Conservation (phyloP, 2,329 filamentous ascomycete species). For the Ceratocystis albifundus region DNA sequence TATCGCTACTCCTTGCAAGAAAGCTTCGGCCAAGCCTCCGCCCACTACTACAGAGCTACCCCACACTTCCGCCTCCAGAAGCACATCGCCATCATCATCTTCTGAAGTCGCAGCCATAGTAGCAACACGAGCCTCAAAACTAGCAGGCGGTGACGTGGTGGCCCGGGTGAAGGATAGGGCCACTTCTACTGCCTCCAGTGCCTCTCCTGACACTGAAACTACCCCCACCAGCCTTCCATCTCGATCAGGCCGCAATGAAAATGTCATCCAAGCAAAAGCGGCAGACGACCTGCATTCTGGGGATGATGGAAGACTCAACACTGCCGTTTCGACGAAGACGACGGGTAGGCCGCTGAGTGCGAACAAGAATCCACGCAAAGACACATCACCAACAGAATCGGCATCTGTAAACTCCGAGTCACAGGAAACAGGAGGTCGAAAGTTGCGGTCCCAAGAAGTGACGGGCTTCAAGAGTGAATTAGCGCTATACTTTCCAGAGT, state of each 20-base stretch:
- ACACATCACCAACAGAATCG: constrained; percentile 27
- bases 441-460: constrained; percentile 75
- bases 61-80: background rate
- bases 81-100: constrained; percentile 1
- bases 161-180: constrained; percentile 8
- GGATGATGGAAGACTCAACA: background rate
- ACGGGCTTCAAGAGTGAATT: constrained; percentile 84
- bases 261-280: background rate
- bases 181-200: background rate
- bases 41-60: background rate
- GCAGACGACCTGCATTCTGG: background rate
- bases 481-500: constrained; percentile 81
- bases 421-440: constrained; percentile 57
- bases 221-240: constrained; percentile 8
- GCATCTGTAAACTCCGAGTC: constrained; percentile 34
- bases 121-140: constrained; percentile 20
- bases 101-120: constrained; percentile 22
- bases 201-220: background rate
- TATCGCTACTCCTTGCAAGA: constrained; percentile 6
- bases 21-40: background rate
- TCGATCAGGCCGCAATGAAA: constrained; percentile 10
- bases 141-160: constrained; percentile 17
- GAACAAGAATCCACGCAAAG: background rate
- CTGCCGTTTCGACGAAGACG: background rate
- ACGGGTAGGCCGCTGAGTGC: background rate